Conservation (phyloP, 2,329 filamentous ascomycete species). For the Simplicillium aogashimaense region DNA sequence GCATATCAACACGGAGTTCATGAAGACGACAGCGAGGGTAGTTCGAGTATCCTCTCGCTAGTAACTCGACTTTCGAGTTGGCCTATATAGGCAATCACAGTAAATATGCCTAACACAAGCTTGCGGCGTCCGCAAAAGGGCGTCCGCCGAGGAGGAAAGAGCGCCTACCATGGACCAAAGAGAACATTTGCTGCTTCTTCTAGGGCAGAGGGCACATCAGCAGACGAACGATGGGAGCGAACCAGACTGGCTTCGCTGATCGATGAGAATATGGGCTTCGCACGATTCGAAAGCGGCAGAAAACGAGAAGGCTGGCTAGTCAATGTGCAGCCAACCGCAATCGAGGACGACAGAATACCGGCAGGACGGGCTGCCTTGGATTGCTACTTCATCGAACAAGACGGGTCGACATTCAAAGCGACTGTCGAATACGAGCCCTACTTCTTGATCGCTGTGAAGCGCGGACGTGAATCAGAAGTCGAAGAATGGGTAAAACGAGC, state of each 20-base stretch:
- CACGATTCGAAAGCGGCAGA: slow-evolving; percentile 80
- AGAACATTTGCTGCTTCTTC: slow-evolving; percentile 75
- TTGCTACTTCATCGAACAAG: slow-evolving; percentile 92
- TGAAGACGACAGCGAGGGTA: not conserved
- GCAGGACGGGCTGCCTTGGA: slow-evolving; percentile 85
- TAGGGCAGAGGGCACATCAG: slow-evolving; percentile 74
- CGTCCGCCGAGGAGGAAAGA: slow-evolving; percentile 58
- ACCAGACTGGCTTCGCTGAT: slow-evolving; percentile 76
- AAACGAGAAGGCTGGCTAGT: slow-evolving; percentile 82
- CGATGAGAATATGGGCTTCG: slow-evolving; percentile 91
- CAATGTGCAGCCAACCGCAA: slow-evolving; percentile 82
- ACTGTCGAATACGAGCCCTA: slow-evolving; percentile 96
- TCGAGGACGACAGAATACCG: slow-evolving; percentile 76
- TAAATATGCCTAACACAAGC: slow-evolving; percentile 49
- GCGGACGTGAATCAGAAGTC: slow-evolving; percentile 80
- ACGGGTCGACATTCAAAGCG: slow-evolving; percentile 86
- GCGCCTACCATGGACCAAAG: slow-evolving; percentile 59
- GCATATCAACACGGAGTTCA: slow-evolving; percentile 4
- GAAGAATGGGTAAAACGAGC: slow-evolving; percentile 88
- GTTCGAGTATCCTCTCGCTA: slow-evolving; percentile 1
- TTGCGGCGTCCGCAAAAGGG: slow-evolving; percentile 54
- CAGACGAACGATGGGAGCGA: slow-evolving; percentile 87
- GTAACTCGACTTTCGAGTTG: slow-evolving; percentile 1
- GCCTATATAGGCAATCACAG: slow-evolving; percentile 2
- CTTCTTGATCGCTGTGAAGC: slow-evolving; percentile 84